A percentile compares a stretch with the other conserved stretches of the same genome.
phyloP scores from a whole-genome alignment of 1,284 basidiomycete species.

The Fomitopsis pinicola region DNA sequence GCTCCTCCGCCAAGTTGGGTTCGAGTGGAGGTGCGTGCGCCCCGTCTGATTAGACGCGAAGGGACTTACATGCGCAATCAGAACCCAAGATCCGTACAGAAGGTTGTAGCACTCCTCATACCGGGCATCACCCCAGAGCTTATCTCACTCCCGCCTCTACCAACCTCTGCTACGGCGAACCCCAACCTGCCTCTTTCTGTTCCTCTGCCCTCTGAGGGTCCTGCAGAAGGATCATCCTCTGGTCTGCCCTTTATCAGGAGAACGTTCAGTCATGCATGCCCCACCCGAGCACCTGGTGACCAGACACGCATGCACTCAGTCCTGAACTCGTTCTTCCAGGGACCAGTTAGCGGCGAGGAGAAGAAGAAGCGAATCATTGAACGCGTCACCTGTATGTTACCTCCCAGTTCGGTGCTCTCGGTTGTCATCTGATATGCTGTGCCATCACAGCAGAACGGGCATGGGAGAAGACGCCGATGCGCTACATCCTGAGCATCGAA shows the following conservation, averaged over 20 bases:
- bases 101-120: slow-evolving; percentile 74
- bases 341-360: slow-evolving; percentile 75
- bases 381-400: slow-evolving; percentile 49
- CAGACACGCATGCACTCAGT: slow-evolving; percentile 81
- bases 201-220: slow-evolving; percentile 39
- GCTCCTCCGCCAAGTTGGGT: slow-evolving; percentile 82
- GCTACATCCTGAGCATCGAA: slow-evolving; percentile 72
- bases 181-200: slow-evolving; percentile 65
- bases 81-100: slow-evolving; percentile 71
- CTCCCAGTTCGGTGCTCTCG: neutral
- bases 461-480: slow-evolving; percentile 56
- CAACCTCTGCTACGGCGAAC: slow-evolving; percentile 59
- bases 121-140: slow-evolving; percentile 76
- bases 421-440: neutral
- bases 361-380: slow-evolving; percentile 61
- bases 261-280: slow-evolving; percentile 88
- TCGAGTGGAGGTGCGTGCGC: slow-evolving; percentile 63
- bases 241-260: slow-evolving; percentile 71
- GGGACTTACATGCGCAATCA: slow-evolving; percentile 25
- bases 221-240: slow-evolving; percentile 27
- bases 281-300: slow-evolving; percentile 88
- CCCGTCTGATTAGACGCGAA: neutral
- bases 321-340: slow-evolving; percentile 74
- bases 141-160: slow-evolving; percentile 64
- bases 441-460: slow-evolving; percentile 47